Percentiles rank a stretch among this genome's conserved stretches.
These are phyloP conservation scores for Nannochloris sp. DNA, from an alignment of 139 green algal species.

Conservation along the genomic window DNA sequence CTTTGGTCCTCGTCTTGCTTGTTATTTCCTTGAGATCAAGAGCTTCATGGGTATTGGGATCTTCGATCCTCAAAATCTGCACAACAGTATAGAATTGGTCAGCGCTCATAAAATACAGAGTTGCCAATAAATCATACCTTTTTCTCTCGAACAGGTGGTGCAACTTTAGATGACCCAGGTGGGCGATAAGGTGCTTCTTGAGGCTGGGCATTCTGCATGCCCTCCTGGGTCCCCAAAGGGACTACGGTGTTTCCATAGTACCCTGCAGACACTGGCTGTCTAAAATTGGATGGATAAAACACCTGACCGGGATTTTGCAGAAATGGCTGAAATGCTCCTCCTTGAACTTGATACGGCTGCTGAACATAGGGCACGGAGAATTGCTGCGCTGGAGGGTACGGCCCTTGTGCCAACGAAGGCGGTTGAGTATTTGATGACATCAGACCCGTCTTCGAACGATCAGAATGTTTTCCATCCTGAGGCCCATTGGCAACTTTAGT, in stretches of 20 bases:
- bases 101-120: too few relatives aligned
- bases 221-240: too few relatives aligned
- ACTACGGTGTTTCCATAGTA: too few relatives aligned
- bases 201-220: too few relatives aligned
- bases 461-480: too few relatives aligned
- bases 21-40: slow-evolving; percentile 15
- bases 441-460: neutral
- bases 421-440: neutral
- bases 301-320: too few relatives aligned
- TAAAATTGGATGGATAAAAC: neutral
- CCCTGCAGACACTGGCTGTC: too few relatives aligned
- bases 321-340: neutral
- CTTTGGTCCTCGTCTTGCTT: neutral
- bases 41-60: slow-evolving; percentile 21
- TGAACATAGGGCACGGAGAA: neutral
- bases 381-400: neutral
- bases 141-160: slow-evolving; percentile 1
- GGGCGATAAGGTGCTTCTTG: too few relatives aligned
- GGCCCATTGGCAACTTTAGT: too few relatives aligned
- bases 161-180: neutral
- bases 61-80: slow-evolving; percentile 22
- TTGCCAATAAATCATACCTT: neutral
- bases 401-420: neutral
- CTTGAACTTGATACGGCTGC: neutral
- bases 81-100: too few relatives aligned